phyloP scores from a whole-genome alignment of 1,139 yeast species.

The Lodderomyces margitis region DNA sequence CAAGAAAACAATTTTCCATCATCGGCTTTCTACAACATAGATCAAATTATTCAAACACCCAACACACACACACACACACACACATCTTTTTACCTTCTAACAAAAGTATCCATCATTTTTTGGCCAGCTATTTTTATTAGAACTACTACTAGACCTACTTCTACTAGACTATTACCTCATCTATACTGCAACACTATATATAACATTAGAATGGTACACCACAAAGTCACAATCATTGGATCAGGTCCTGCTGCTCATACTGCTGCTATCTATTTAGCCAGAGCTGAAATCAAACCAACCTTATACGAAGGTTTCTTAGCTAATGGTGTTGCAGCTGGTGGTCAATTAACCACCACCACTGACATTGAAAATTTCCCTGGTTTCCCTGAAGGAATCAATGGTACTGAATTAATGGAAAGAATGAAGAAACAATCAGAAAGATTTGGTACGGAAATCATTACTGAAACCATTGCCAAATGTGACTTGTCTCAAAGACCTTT shows the following conservation, averaged over 20 bases:
- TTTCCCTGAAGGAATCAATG: conserved; percentile 91
- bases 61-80: too few species aligned
- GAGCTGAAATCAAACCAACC: conserved; percentile 95
- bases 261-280: conserved; percentile 92
- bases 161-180: too few species aligned
- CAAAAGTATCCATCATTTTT: not conserved
- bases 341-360: conserved; percentile 96
- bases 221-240: conserved; percentile 88
- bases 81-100: too few species aligned
- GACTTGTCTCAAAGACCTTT: conserved; percentile 86
- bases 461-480: conserved; percentile 90
- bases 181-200: not conserved
- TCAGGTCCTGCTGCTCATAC: conserved; percentile 99
- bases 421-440: conserved; percentile 86
- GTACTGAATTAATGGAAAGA: conserved; percentile 84
- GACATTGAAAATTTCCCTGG: conserved; percentile 98
- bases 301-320: conserved; percentile 96
- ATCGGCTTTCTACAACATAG: too few species aligned
- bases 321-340: conserved; percentile 98
- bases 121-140: not conserved
- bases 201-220: conserved; percentile 65
- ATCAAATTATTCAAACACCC: too few species aligned
- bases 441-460: conserved; percentile 90
- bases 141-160: not conserved
- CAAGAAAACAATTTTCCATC: too few species aligned